Conservation (phyloP, 2,329 filamentous ascomycete genomes). For the Exophiala dermatitidis region DNA sequence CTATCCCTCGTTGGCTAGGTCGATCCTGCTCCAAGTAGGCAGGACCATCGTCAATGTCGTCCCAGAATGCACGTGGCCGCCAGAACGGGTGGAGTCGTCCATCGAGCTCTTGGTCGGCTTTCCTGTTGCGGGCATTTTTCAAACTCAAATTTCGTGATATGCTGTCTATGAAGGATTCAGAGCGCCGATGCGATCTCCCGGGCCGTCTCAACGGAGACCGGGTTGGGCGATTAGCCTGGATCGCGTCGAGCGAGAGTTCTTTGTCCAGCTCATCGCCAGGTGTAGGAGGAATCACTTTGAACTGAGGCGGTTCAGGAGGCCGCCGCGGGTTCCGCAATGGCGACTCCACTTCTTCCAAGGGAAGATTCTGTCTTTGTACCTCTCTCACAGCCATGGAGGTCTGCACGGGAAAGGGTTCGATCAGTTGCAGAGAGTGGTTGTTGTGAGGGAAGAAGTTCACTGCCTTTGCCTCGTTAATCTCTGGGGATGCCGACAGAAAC, state of each 20-base stretch:
- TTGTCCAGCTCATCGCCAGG: slow-evolving; percentile 39
- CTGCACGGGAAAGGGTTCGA: slow-evolving; percentile 44
- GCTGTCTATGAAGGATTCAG: slow-evolving; percentile 35
- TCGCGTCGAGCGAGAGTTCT: slow-evolving; percentile 30
- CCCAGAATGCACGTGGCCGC: slow-evolving; percentile 58
- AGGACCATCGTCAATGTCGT: slow-evolving; percentile 42
- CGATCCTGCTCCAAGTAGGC: slow-evolving; percentile 34
- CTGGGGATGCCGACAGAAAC: slow-evolving; percentile 44
- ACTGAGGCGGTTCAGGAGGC: slow-evolving; percentile 50
- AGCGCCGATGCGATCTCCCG: slow-evolving; percentile 33
- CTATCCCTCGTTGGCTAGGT: slow-evolving; percentile 38
- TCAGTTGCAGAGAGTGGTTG: slow-evolving; percentile 56
- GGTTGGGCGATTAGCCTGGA: slow-evolving; percentile 23
- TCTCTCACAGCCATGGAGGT: slow-evolving; percentile 31
- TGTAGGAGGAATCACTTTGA: slow-evolving; percentile 51
- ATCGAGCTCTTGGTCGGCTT: slow-evolving; percentile 40
- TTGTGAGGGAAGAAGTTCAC: slow-evolving; percentile 57
- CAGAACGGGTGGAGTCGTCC: slow-evolving; percentile 54
- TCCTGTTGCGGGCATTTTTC: slow-evolving; percentile 38
- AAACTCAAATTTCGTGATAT: slow-evolving; percentile 36
- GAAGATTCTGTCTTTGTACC: slow-evolving; percentile 29
- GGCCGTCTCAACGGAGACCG: slow-evolving; percentile 30
- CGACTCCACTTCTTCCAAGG: slow-evolving; percentile 41
- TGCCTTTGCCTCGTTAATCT: slow-evolving; percentile 56
- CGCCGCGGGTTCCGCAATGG: slow-evolving; percentile 53